Evolutionary conservation across 2,329 filamentous ascomycete genomes (phyloP).

Genomic region (Purpureocillium lavendulum): DNA sequence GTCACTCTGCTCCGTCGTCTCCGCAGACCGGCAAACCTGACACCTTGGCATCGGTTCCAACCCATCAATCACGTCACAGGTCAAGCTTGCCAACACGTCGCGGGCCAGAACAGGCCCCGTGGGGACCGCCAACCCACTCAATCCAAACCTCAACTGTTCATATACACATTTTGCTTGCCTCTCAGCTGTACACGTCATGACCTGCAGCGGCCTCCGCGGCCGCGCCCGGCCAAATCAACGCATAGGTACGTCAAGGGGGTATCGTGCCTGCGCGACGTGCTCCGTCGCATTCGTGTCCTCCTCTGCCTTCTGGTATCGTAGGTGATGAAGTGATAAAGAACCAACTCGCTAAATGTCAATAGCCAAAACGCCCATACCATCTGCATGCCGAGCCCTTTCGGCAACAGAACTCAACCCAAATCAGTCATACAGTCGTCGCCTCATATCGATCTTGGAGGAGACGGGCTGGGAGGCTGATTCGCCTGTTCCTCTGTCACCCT

Average conservation of each 20-base stretch:
- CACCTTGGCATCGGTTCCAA: too few species aligned
- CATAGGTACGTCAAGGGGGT: constrained; percentile 5
- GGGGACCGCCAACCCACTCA: too few species aligned
- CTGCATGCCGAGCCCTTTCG: too few species aligned
- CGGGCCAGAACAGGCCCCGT: too few species aligned
- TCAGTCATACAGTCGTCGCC: neutral
- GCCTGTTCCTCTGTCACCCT: constrained; percentile 3
- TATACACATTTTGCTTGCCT: too few species aligned
- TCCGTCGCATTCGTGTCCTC: neutral
- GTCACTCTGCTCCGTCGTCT: too few species aligned
- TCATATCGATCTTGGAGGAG: constrained; percentile 1
- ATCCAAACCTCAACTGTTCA: too few species aligned
- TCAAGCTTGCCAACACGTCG: too few species aligned
- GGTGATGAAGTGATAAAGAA: constrained; percentile 7
- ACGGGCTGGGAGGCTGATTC: neutral
- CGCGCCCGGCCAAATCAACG: too few species aligned
- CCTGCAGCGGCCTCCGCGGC: too few species aligned
- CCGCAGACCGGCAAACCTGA: neutral
- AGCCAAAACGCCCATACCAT: neutral
- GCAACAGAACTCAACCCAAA: neutral
- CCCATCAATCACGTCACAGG: too few species aligned
- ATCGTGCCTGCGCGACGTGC: constrained; percentile 10
- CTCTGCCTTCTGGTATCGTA: constrained; percentile 8
- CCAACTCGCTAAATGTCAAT: constrained; percentile 3
- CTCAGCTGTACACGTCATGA: too few species aligned